These are phyloP conservation scores for Penicillium sp. DNA, from an alignment of 2,329 filamentous ascomycete species.

Conservation along the genomic window DNA sequence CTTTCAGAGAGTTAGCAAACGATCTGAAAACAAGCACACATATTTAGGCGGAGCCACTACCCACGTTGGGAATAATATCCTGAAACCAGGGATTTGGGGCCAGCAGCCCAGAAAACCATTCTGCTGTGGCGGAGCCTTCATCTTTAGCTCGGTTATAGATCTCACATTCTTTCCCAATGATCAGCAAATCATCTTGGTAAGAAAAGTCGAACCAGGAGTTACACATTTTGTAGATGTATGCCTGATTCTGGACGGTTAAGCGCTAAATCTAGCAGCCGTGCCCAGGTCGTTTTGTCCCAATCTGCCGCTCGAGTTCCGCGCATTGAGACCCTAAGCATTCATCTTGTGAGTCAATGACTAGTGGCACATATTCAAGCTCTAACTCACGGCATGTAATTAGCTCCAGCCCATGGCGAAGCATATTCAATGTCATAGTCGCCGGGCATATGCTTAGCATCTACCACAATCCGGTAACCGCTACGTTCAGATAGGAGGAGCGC, in stretches of 20 bases:
- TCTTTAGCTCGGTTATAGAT: slow-evolving; percentile 66
- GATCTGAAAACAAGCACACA: background rate
- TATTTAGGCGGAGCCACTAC: slow-evolving; percentile 10
- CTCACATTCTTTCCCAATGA: slow-evolving; percentile 34
- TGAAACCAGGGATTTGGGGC: slow-evolving; percentile 69
- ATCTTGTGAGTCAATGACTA: background rate
- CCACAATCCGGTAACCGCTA: background rate
- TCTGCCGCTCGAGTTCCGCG: slow-evolving; percentile 8
- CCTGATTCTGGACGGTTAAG: slow-evolving; percentile 11
- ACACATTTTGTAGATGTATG: slow-evolving; percentile 15
- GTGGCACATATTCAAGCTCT: too few species aligned
- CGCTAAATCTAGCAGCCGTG: slow-evolving; percentile 7
- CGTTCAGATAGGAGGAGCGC: background rate
- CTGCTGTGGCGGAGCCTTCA: slow-evolving; percentile 49
- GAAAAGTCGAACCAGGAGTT: too few species aligned
- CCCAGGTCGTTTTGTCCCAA: slow-evolving; percentile 17
- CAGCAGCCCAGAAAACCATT: slow-evolving; percentile 67
- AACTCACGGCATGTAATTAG: too few species aligned
- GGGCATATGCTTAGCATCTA: too few species aligned
- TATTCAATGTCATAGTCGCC: too few species aligned
- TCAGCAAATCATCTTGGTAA: background rate
- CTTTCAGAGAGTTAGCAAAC: slow-evolving; percentile 28
- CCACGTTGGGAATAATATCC: slow-evolving; percentile 65
- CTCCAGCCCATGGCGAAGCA: too few species aligned
- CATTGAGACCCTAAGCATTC: slow-evolving; percentile 3